Conservation (phyloP, 2,329 filamentous ascomycete genomes). For the Aciculosporium take region DNA sequence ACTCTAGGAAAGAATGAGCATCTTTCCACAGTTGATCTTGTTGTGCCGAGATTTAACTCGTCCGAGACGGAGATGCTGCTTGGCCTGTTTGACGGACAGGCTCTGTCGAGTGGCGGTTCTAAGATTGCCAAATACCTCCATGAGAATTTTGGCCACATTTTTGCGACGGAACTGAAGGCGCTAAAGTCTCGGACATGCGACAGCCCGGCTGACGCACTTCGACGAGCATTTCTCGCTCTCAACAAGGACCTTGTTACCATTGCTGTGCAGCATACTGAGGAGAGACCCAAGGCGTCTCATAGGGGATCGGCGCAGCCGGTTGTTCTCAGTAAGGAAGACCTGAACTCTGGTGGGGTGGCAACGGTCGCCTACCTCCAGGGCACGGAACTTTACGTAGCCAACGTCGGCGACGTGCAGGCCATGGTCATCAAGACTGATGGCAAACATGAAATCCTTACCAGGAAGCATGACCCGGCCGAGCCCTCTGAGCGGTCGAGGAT, state of each 20-base stretch:
- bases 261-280: conserved; percentile 66
- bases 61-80: conserved; percentile 81
- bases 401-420: conserved; percentile 91
- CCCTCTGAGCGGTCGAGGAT: conserved; percentile 73
- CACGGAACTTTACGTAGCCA: conserved; percentile 85
- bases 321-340: conserved; percentile 74
- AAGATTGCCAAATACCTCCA: conserved; percentile 95
- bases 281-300: conserved; percentile 51
- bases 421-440: conserved; percentile 86
- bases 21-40: conserved; percentile 86
- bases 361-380: conserved; percentile 82
- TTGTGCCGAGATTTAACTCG: conserved; percentile 81
- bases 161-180: conserved; percentile 66
- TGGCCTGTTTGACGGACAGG: conserved; percentile 91
- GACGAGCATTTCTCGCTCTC: conserved; percentile 72
- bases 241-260: conserved; percentile 90
- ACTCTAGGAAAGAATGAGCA: conserved; percentile 88
- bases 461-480: conserved; percentile 88
- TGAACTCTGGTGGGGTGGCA: conserved; percentile 79
- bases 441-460: conserved; percentile 66
- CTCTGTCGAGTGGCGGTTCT: conserved; percentile 76
- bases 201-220: conserved; percentile 66
- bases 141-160: conserved; percentile 82
- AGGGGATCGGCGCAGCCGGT: conserved; percentile 59
- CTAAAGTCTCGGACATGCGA: conserved; percentile 55